A percentile compares a stretch with the other conserved stretches of the same genome.
These are phyloP conservation scores for Elasticomyces elasticus DNA, from an alignment of 495 filamentous ascomycete species.

Conservation along the genomic window DNA sequence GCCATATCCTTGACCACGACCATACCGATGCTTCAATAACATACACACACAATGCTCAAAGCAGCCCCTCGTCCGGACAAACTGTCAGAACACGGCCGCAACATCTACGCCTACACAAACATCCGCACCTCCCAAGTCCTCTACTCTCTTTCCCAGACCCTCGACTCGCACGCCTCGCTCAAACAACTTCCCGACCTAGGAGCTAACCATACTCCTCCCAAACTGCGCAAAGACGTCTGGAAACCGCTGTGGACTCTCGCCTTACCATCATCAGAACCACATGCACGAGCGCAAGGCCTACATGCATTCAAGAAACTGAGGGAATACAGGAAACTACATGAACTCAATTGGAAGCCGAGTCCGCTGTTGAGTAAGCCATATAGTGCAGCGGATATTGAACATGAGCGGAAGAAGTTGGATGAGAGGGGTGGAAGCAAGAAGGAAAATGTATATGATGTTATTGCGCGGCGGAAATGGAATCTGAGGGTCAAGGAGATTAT, in stretches of 20 bases:
- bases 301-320: conserved; percentile 68
- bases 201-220: conserved; percentile 73
- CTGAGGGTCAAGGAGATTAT: conserved; percentile 56
- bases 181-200: conserved; percentile 77
- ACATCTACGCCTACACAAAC: conserved; percentile 79
- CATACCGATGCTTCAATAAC: conserved; percentile 12
- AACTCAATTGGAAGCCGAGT: conserved; percentile 47
- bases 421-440: conserved; percentile 35
- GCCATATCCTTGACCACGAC: conserved; percentile 12
- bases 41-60: neutral
- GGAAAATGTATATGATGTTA: conserved; percentile 35
- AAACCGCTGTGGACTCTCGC: conserved; percentile 63
- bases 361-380: neutral
- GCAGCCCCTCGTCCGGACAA: neutral
- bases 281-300: conserved; percentile 52
- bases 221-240: conserved; percentile 87
- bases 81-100: conserved; percentile 39
- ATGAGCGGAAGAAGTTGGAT: conserved; percentile 29
- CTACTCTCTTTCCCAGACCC: conserved; percentile 59
- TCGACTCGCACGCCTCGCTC: conserved; percentile 63
- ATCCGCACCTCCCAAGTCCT: conserved; percentile 71
- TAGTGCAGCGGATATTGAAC: conserved; percentile 23
- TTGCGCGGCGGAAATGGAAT: conserved; percentile 41
- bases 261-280: conserved; percentile 65
- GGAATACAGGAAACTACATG: conserved; percentile 67